phyloP scores from a whole-genome alignment of 202 grass and related monocot genomes.

The Bolboschoenoplectus hybrid region DNA sequence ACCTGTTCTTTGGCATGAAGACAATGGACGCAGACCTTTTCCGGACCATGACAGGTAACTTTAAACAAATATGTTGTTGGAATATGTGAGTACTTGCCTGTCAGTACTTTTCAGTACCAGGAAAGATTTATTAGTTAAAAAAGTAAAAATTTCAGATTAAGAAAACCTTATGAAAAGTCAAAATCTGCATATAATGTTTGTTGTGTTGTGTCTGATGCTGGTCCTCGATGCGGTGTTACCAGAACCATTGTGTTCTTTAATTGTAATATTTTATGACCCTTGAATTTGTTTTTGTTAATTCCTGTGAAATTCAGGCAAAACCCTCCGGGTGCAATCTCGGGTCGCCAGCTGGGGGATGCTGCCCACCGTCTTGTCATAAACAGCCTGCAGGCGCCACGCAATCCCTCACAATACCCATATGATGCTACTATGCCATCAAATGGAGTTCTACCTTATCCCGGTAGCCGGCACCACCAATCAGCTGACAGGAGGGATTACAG shows the following conservation, averaged over 20 bases:
- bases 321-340: slow-evolving; percentile 65
- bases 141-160: neutral
- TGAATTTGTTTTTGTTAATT: slow-evolving; percentile 34
- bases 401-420: slow-evolving; percentile 53
- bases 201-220: neutral
- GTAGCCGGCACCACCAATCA: slow-evolving; percentile 33
- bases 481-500: slow-evolving; percentile 47
- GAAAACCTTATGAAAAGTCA: neutral
- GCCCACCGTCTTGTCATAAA: slow-evolving; percentile 83
- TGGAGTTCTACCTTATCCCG: slow-evolving; percentile 51
- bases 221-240: neutral
- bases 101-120: neutral
- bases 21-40: slow-evolving; percentile 70
- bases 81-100: neutral
- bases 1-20: slow-evolving; percentile 95
- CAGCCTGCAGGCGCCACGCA: slow-evolving; percentile 68
- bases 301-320: slow-evolving; percentile 57
- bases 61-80: neutral
- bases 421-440: slow-evolving; percentile 46
- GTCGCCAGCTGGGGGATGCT: slow-evolving; percentile 74
- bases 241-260: slow-evolving; percentile 24
- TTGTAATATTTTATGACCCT: neutral
- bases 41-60: slow-evolving; percentile 57
- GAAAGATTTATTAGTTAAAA: neutral
- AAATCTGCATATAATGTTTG: neutral